Evolutionary conservation across 257 asterid species (phyloP), one percentile per base, ranked within the genome.

Genomic region (Rhazya stricta): DNA sequence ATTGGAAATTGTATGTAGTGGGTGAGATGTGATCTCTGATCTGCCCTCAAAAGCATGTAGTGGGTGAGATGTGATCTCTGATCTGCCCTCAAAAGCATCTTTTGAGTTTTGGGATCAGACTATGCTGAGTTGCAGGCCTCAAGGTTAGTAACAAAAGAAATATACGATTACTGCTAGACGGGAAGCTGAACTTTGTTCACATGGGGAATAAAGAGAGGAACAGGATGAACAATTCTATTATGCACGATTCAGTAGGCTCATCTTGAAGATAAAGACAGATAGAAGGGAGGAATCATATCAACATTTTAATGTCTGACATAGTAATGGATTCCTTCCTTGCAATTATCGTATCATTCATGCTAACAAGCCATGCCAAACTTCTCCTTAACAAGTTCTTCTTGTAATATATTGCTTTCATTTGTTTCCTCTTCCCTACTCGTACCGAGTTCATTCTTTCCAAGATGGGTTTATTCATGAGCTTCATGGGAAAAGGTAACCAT

Each of bases 381-480:
- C 75, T 74, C 23, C 39, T 45, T 48, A 11, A 67, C 53, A 63
- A n/a, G 54, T 30, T 77, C 19, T 62, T 21, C 58, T 18, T 74
- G 69, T 45, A 76, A 54, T 56, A 57, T 85, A 77, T 66, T 67
- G 72, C 32, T 73, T 58, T 16, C 29, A 61, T 25, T 18, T 30
- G 29, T 51, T 65, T 43, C n/a, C n/a, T n/a, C n/a, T n/a, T n/a
- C 68, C 9, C 63, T 63, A 6, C 8, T 25, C 62, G 19, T n/a
- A 62, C 25, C 57, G 67, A 62, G 65, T 63, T 15, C 57, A 9
- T 15, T 27, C 53, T 58, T 79, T 23, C 57, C 77, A 87, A 74
- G 46, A 93, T 93, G 97, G 97, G 96, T 74, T 65, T 88, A 81
- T 36, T 88, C 74, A 80, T 85, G 89, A 91, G 96, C 77, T 81